Evolutionary conservation across 164 flowering plant genomes (phyloP).

Genomic region (Protea cynaroides): DNA sequence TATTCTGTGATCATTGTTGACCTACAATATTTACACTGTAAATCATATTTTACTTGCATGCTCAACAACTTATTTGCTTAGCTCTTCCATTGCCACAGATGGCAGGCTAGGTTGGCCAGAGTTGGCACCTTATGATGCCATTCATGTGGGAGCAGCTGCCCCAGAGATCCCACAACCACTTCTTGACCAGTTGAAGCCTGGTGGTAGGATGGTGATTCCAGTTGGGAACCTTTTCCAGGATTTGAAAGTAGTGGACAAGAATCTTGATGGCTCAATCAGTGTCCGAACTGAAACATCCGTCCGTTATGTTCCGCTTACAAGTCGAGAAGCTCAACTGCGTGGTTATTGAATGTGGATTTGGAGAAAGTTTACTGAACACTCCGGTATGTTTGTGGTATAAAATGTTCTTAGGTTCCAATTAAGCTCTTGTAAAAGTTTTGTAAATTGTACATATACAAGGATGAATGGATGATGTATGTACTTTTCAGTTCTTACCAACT

Average conservation of each 20-base stretch:
- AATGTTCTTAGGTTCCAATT: too few relatives aligned
- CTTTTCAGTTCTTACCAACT: too few relatives aligned
- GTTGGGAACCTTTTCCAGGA: conserved; percentile 86
- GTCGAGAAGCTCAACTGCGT: conserved; percentile 67
- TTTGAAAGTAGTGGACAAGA: conserved; percentile 80
- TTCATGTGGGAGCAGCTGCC: conserved; percentile 98
- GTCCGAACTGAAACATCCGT: conserved; percentile 73
- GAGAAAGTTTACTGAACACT: too few relatives aligned
- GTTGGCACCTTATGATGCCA: conserved; percentile 87
- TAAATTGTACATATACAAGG: too few relatives aligned
- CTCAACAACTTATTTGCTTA: too few relatives aligned
- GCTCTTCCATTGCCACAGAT: conserved; percentile 36
- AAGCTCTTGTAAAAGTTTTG: too few relatives aligned
- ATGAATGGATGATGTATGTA: too few relatives aligned
- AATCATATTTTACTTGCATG: too few relatives aligned
- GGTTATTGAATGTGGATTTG: conserved; percentile 19
- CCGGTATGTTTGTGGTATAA: too few relatives aligned
- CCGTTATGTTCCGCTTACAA: conserved; percentile 88
- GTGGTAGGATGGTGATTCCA: conserved; percentile 94
- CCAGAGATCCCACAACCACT: conserved; percentile 76
- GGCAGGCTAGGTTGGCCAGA: conserved; percentile 92
- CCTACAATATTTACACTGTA: too few relatives aligned
- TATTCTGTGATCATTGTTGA: too few relatives aligned
- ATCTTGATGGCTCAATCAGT: conserved; percentile 55
- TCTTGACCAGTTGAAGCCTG: conserved; percentile 88